phyloP scores from a whole-genome alignment of 192 early-diverging fungal genomes.

The Lobulomyces angularis region DNA sequence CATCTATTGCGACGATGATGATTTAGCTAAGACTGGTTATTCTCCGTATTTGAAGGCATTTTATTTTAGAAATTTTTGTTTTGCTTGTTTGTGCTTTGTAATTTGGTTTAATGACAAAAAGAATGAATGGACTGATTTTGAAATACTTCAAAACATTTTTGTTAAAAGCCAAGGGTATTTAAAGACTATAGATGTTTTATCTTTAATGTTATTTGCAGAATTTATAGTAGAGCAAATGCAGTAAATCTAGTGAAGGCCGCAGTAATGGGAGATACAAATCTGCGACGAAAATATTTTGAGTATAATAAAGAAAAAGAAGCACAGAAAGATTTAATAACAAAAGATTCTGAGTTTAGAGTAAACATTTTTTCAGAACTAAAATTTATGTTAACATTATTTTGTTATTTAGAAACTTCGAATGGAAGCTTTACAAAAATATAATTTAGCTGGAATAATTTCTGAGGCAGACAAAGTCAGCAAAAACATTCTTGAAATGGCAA shows the following conservation, averaged over 20 bases:
- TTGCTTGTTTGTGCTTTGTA: neutral
- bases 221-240: constrained; percentile 12
- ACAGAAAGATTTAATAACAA: constrained; percentile 8
- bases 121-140: constrained; percentile 14
- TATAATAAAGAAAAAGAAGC: constrained; percentile 15
- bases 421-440: constrained; percentile 8
- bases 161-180: constrained; percentile 15
- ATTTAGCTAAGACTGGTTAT: neutral
- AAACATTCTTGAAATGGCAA: constrained; percentile 11
- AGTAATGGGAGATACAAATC: constrained; percentile 6
- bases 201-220: too few species aligned
- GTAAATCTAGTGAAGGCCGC: constrained; percentile 16
- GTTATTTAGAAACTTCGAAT: constrained; percentile 14
- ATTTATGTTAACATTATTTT: neutral
- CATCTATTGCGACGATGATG: neutral
- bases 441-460: constrained; percentile 9
- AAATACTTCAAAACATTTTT: constrained; percentile 13
- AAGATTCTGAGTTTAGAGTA: constrained; percentile 19
- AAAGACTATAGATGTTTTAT: too few species aligned
- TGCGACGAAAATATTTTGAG: constrained; percentile 18
- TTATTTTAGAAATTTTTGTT: neutral
- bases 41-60: neutral
- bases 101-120: constrained; percentile 5
- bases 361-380: neutral
- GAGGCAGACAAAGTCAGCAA: constrained; percentile 7